phyloP scores from a whole-genome alignment of 345 rosid genomes.

The Moricandia arvensis region DNA sequence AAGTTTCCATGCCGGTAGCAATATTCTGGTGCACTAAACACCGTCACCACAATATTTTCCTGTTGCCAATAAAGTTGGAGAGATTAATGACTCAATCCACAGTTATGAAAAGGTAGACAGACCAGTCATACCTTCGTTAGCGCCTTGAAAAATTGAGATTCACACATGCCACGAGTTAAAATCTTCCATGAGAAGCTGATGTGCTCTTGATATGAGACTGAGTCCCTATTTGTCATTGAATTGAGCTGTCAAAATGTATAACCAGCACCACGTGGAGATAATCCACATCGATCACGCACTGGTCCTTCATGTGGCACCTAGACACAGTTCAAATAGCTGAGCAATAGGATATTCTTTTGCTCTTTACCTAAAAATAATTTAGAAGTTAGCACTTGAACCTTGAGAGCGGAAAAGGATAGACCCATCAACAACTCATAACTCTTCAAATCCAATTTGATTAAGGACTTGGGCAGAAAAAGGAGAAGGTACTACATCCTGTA shows the following conservation, averaged over 20 bases:
- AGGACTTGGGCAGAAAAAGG: neutral
- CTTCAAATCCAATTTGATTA: neutral
- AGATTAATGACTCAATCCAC: neutral
- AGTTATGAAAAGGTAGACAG: too few species aligned
- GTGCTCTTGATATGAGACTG: constrained; percentile 71
- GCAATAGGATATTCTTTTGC: neutral
- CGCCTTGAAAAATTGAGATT: neutral
- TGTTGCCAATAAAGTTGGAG: constrained; percentile 6
- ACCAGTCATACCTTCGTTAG: too few species aligned
- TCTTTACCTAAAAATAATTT: neutral
- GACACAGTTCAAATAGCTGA: constrained; percentile 18
- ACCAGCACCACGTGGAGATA: constrained; percentile 50
- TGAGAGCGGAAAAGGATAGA: too few species aligned
- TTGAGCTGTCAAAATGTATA: constrained; percentile 46
- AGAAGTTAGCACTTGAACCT: neutral
- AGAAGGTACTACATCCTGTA: constrained; percentile 63
- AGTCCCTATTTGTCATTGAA: constrained; percentile 77
- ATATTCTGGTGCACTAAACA: constrained; percentile 79
- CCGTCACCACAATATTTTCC: constrained; percentile 80
- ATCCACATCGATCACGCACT: constrained; percentile 86
- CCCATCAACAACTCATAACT: too few species aligned
- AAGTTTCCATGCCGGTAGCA: constrained; percentile 78
- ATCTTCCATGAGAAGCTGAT: constrained; percentile 90
- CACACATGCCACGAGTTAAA: constrained; percentile 77
- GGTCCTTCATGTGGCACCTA: constrained; percentile 86